Evolutionary conservation across 1,284 basidiomycete genomes (phyloP), one percentile per base, ranked within the genome.

Genomic region (Trichosporon faecale): DNA sequence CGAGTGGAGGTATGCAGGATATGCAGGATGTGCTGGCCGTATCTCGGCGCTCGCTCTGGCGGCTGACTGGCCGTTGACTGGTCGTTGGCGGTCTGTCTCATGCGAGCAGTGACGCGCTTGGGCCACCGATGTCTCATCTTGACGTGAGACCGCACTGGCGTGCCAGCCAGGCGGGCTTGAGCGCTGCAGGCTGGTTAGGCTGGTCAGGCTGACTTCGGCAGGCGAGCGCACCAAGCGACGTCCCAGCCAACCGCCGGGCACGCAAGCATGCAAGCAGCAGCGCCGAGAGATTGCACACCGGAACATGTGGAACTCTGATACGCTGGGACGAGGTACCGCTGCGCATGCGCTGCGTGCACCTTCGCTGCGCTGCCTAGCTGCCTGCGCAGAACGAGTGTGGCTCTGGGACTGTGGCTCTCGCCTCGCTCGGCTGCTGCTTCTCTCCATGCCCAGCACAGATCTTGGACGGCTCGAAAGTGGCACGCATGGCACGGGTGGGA

Each of bases 41-140:
- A 44, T 44, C 40, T 44, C 49, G 49, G 49, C 49, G 49, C 49
- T 23, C 49, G 49, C 4, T 52, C 49, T 23, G 49, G 49, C 49
- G 49, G 21, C n/a, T 44, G 40, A 9, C 33, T 5, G 33, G n/a
- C n/a, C n/a, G n/a, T n/a, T n/a, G n/a, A n/a, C 33, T 33, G 33
- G 33, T 9, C 4, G 33, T 9, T 9, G 33, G 33, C 33, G 33
- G 33, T 9, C n/a, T n/a, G n/a, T n/a, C 49, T 23, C 23, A 9
- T 52, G 49, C 23, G 49, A 52, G 49, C 49, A 52, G 49, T 52
- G 49, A 52, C 49, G 21, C 49, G 49, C 49, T 23, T 21, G 49
- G 23, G 49, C 49, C 49, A 52, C 49, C 49, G 18, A 52, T 52
- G 49, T 52, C 49, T 52, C 49, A 52, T 52, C 49, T 52, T 52